Base-by-base conservation (phyloP, 768 basidiomycete genomes). In the Coprinopsis sp. region DNA sequence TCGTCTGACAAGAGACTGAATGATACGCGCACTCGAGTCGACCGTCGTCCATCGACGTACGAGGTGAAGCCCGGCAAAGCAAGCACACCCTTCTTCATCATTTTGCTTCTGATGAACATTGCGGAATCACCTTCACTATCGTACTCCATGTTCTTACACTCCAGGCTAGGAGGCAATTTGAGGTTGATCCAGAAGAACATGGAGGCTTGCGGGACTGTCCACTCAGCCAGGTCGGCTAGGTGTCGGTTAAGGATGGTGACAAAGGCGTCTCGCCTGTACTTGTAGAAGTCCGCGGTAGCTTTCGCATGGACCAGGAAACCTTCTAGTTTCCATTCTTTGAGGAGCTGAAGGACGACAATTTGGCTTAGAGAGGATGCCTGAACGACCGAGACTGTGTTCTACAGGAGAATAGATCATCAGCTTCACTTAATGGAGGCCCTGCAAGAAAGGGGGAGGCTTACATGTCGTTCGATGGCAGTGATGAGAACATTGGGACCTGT, bases 41-140 rank as follows among this genome's bases (percentile, higher is more conserved):
- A 81, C 56, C 73, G 78, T 28, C 77, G 66, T 2, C 77, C 80
- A 48, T 73, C 78, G 3, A 89, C 86, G 46, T 82, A 71, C 67
- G 91, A 90, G 3, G 79, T 79, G 3, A 74, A 76, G 12, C 91
- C 91, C 0, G 91, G 91, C 3, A 94, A 74, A n/a, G 85, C 87
- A 13, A 94, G 77, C 10, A 94, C 85, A 19, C 90, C 89, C 16
- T 74, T 72, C 48, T 80, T 76, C 33, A 85, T 70, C 14, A 88
- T 89, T 48, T 80, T 82, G 6, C 73, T 78, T 37, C 74, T 68
- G 54, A 94, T 86, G 37, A 92, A 50, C 6, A 68, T 64, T 51
- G 75, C 74, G 10, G 87, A 87, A 63, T 94, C 89, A 24, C 73
- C 76, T 52, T 77, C 38, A n/a, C 37, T 28, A 12, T 23, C 8